Evolutionary conservation across 148 eudicot species (phyloP), one percentile per base, ranked within the genome.

Genomic region (Rhododendron williamsianum): DNA sequence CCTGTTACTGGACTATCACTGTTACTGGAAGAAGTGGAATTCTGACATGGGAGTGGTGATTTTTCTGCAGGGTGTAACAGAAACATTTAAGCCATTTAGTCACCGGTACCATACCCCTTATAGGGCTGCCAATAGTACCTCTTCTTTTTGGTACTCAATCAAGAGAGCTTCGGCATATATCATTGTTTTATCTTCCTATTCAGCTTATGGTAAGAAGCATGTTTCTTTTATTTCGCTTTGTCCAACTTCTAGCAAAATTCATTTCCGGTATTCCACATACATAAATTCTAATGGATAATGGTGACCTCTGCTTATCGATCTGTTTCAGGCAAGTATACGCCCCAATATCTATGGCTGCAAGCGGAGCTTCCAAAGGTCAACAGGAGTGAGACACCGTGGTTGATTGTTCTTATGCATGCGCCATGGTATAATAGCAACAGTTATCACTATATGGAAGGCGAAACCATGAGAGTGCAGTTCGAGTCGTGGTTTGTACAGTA

Each of bases 71-170:
- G 91, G 90, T 48, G 94, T 91, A 87, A 87, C 80, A 0, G 71
- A 60, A 72, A 91, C 92, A 45, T 92, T 89, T 73, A 92, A 91
- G 87, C 94, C 92, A 23, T 91, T 82, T 84, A 77, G 79, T 8
- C 89, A 88, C 72, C 85, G 92, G 51, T 92, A 87, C 78, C 89
- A 83, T 49, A 84, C 87, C 71, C 94, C 94, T 9, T 91, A 89
- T 16, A 81, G 30, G 81, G 89, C 90, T 4, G 89, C 92, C 30
- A 72, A 83, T 10, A 92, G 94, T 80, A 88, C 90, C 36, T 36
- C 88, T 67, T 90, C 89, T 10, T 56, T 89, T 43, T 92, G 92
- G 92, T 92, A 90, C 81, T 90, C 91, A 25, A 90, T 90, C 80
- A 90, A 90, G 88, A 86, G 91, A 81, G 90, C 87, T 56, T 85